Evolutionary conservation across 805 yeast genomes (phyloP), one percentile per base, ranked within the genome.

Genomic region (Spathaspora gorwiae): DNA sequence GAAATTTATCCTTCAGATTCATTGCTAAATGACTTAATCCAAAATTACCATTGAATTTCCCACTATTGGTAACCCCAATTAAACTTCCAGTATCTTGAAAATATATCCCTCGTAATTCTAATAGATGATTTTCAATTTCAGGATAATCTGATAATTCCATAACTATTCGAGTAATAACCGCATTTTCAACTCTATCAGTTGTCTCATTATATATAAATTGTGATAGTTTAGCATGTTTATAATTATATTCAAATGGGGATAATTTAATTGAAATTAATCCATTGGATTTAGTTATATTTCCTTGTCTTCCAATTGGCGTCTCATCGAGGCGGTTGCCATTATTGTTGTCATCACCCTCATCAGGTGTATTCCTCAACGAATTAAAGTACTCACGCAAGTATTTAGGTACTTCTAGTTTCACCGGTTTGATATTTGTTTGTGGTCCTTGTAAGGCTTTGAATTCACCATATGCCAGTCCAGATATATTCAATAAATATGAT

Each of bases 31-130:
- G 83, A 9, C 88, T 81, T 31, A 86, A 66, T 1, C 82, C 84
- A 55, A 76, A 75, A n/a, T 72, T 44, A 7, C 89, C 83, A 43
- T 72, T 68, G 59, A 81, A 81, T 58, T 83, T 84, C 6, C 86
- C 87, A 27, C 89, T 76, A 32, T 73, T 68, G 1, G 89, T 75
- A 14, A 78, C 56, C 0, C 82, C 72, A 12, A 86, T 66, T 4
- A 86, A 59, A 42, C 85, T 70, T 0, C 95, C 95, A 1, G 79
- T 65, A 15, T 75, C 72, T 49, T 84, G 82, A 55, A 83, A 87
- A 58, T 84, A 84, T 1, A 82, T 72, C 0, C 90, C 90, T 24
- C 66, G 64, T 9, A 87, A 64, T 5, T 70, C 68, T 14, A 89
- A 52, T 1, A 60, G 56, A 56, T 82, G 81, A 44, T 66, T 70